Conservation (phyloP, 306 rosid species). For the Medicago truncatula region MtrunA17r5.0-ANR NC_053044.1:101501-102000, state of each 20-base stretch:
- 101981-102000: not conserved
- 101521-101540: constrained; percentile 55
- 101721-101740: not conserved
- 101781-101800: not conserved
- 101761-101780: not conserved
- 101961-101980: not conserved
- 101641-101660: constrained; percentile 46
- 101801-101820: not conserved
- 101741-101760: not conserved
- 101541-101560: constrained; percentile 72
- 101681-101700: constrained; percentile 5
- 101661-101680: constrained; percentile 18
- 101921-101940: not conserved
- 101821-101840: not conserved
- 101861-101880: not conserved
- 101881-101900: not conserved
- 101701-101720: constrained; percentile 2
- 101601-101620: constrained; percentile 77
- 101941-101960: constrained; percentile 8
- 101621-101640: constrained; percentile 68
- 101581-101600: constrained; percentile 65
- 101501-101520: constrained; percentile 69
- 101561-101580: constrained; percentile 71
- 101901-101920: not conserved
- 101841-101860: not conserved